Evolutionary conservation across 352 stramenopile genomes (phyloP).

Genomic region (Phytophthora gonapodyides): DNA sequence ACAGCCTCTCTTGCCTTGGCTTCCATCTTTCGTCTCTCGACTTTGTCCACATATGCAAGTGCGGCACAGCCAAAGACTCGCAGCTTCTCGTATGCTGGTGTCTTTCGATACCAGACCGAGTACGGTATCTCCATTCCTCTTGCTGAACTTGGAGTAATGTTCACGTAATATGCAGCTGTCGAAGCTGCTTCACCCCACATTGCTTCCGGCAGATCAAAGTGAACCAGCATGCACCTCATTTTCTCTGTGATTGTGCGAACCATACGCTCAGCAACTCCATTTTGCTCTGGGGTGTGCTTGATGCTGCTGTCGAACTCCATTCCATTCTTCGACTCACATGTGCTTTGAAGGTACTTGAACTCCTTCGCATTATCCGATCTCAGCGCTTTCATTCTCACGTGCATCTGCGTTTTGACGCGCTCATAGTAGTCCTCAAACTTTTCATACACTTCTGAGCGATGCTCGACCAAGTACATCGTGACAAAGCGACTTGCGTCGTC

Average conservation of each 20-base stretch:
- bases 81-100: constrained; percentile 3
- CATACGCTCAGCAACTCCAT: constrained; percentile 21
- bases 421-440: constrained; percentile 24
- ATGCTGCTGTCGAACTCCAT: constrained; percentile 23
- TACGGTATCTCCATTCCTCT: constrained; percentile 22
- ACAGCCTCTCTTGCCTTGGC: constrained; percentile 5
- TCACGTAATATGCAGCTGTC: too few relatives aligned
- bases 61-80: constrained; percentile 15
- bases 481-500: constrained; percentile 25
- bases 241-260: constrained; percentile 24
- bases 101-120: constrained; percentile 8
- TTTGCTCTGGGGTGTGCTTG: constrained; percentile 31
- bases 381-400: constrained; percentile 22
- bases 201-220: constrained; percentile 30
- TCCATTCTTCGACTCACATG: constrained; percentile 8
- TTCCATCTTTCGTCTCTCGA: constrained; percentile 4
- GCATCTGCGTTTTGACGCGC: constrained; percentile 15
- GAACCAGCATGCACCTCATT: constrained; percentile 20
- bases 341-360: constrained; percentile 6
- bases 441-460: constrained; percentile 24
- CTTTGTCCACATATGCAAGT: constrained; percentile 14
- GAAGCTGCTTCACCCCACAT: too few relatives aligned
- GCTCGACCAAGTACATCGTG: constrained; percentile 13
- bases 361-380: constrained; percentile 23
- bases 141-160: constrained; percentile 12